Evolutionary conservation across 495 filamentous ascomycete species (phyloP).

Genomic region (Xylaria intraflava): DNA sequence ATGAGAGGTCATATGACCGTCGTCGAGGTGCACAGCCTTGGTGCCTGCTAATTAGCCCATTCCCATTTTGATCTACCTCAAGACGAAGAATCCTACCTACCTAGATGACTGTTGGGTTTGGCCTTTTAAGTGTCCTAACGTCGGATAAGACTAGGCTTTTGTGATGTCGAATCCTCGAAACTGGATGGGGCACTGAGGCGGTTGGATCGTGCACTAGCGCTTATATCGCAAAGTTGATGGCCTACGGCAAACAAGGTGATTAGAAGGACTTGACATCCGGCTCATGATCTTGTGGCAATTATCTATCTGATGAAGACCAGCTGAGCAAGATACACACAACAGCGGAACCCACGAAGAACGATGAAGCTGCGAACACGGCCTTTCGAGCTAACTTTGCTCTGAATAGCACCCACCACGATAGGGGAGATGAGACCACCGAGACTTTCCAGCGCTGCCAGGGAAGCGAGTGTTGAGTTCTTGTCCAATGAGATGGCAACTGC

Average conservation of each 20-base stretch:
- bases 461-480: slow-evolving; percentile 2
- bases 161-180: no score
- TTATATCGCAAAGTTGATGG: not conserved
- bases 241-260: not conserved
- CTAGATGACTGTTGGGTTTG: no score
- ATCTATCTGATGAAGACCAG: not conserved
- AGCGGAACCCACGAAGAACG: not conserved
- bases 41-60: no score
- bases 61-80: no score
- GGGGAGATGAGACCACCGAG: slow-evolving; percentile 1
- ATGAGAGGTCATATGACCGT: no score
- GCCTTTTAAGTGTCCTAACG: no score
- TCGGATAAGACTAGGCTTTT: no score
- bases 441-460: not conserved
- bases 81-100: no score
- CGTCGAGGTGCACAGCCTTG: no score
- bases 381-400: not conserved
- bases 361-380: not conserved
- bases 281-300: not conserved
- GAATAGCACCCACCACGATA: not conserved
- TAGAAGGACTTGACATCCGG: not conserved
- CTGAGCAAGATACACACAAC: not conserved
- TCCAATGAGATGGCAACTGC: not conserved
- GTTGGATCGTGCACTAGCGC: not conserved
- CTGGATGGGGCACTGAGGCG: not conserved